A percentile compares a stretch with the other conserved stretches of the same genome.
phyloP scores from a whole-genome alignment of 148 eudicot genomes.

The Rhododendron griersonianum region DNA sequence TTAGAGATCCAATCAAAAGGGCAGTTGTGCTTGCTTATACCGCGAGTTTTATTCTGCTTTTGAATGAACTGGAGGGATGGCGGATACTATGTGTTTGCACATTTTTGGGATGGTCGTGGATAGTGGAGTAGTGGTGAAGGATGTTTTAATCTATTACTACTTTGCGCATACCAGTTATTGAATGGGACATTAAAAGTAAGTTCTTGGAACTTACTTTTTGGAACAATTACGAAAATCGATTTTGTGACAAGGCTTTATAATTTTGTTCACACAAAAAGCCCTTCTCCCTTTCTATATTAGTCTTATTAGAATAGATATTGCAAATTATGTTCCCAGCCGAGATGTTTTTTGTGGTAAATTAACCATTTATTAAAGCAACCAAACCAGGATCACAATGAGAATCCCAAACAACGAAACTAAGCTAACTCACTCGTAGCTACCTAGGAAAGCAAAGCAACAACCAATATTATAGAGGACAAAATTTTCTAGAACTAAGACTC shows the following conservation, averaged over 20 bases:
- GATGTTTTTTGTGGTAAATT: not conserved
- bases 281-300: not conserved
- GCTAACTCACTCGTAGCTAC: not conserved
- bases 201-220: not conserved
- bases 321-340: not conserved
- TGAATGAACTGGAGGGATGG: not conserved
- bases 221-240: not conserved
- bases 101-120: not conserved
- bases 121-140: not conserved
- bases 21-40: not conserved
- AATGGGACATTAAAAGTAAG: not conserved
- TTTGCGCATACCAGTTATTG: too few relatives aligned
- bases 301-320: not conserved
- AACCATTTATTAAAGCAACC: not conserved
- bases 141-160: too few relatives aligned
- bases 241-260: not conserved
- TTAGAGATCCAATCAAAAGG: not conserved
- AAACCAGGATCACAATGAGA: not conserved
- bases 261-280: too few relatives aligned
- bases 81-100: not conserved
- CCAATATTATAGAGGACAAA: not conserved
- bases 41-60: not conserved
- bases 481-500: too few relatives aligned
- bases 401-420: not conserved
- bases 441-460: not conserved